phyloP scores from a whole-genome alignment of 1,139 yeast species.

The Kodamaea alishanica region DNA sequence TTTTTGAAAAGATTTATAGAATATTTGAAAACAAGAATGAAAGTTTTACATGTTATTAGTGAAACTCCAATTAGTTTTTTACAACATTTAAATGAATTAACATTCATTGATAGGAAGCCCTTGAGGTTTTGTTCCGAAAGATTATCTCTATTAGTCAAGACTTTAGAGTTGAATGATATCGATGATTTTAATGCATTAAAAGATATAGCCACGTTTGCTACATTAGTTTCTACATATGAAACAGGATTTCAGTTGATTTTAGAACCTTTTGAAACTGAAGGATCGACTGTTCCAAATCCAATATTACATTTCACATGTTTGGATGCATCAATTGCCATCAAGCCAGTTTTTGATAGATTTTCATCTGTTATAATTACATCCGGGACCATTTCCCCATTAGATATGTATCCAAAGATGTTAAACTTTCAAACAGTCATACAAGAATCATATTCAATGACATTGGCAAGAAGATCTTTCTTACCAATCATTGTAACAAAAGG shows the following conservation, averaged over 20 bases:
- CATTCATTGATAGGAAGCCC: constrained; percentile 90
- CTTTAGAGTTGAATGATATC: constrained; percentile 80
- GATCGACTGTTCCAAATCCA: constrained; percentile 97
- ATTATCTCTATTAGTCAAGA: constrained; percentile 78
- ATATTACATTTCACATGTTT: constrained; percentile 90
- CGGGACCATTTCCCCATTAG: constrained; percentile 96
- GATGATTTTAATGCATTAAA: constrained; percentile 92
- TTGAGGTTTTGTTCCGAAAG: constrained; percentile 89
- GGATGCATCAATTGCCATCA: constrained; percentile 96
- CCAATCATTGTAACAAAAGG: constrained; percentile 98
- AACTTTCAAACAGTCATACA: constrained; percentile 92
- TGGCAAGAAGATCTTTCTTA: constrained; percentile 85
- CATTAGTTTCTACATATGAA: constrained; percentile 91
- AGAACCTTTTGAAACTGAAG: constrained; percentile 96
- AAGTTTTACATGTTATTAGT: constrained; percentile 91
- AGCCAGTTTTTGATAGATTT: constrained; percentile 92
- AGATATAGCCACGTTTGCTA: constrained; percentile 96
- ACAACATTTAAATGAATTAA: constrained; percentile 87
- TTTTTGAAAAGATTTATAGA: constrained; percentile 90
- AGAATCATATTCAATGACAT: constrained; percentile 93
- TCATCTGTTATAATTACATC: constrained; percentile 94
- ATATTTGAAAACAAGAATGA: constrained; percentile 94
- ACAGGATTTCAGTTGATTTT: constrained; percentile 85
- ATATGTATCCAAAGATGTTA: constrained; percentile 97
- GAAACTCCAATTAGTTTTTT: constrained; percentile 93